Percentiles rank a stretch among this genome's conserved stretches.
Conservation (phyloP, 805 yeast genomes). For the Osmozyma mogii region DNA sequence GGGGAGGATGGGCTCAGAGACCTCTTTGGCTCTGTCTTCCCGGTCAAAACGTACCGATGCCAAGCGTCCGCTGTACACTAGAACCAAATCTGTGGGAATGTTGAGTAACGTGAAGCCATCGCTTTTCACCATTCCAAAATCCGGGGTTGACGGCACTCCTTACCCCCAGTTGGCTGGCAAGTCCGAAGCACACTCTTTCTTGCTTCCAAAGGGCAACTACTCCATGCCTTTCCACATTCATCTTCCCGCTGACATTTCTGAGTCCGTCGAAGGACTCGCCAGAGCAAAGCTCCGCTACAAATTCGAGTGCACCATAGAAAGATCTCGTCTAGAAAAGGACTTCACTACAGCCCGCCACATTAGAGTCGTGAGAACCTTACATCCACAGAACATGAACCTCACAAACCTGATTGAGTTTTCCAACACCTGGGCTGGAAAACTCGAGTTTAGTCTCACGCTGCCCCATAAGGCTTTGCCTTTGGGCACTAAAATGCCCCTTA, state of each 20-base stretch:
- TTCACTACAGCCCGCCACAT: slow-evolving; percentile 29
- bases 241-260: slow-evolving; percentile 41
- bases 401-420: slow-evolving; percentile 39
- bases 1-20: no score
- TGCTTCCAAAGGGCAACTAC: slow-evolving; percentile 45
- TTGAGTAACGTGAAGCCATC: slow-evolving; percentile 4
- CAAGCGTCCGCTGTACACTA: no score
- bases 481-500: slow-evolving; percentile 37
- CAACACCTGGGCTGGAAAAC: slow-evolving; percentile 46
- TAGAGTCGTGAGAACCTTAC: slow-evolving; percentile 37
- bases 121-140: slow-evolving; percentile 20
- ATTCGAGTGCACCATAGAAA: slow-evolving; percentile 32
- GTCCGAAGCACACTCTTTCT: slow-evolving; percentile 23
- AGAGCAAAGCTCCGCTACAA: slow-evolving; percentile 37
- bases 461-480: slow-evolving; percentile 39
- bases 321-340: slow-evolving; percentile 36
- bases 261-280: slow-evolving; percentile 43
- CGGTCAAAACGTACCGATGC: no score
- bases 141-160: slow-evolving; percentile 39
- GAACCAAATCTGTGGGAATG: no score
- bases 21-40: no score
- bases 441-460: slow-evolving; percentile 41
- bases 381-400: slow-evolving; percentile 30
- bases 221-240: slow-evolving; percentile 38
- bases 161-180: slow-evolving; percentile 6